Percentiles rank a stretch among this genome's conserved stretches.
These are phyloP conservation scores for Dryadomyces sulphureus DNA, from an alignment of 2,329 filamentous ascomycete species.

Conservation along the genomic window DNA sequence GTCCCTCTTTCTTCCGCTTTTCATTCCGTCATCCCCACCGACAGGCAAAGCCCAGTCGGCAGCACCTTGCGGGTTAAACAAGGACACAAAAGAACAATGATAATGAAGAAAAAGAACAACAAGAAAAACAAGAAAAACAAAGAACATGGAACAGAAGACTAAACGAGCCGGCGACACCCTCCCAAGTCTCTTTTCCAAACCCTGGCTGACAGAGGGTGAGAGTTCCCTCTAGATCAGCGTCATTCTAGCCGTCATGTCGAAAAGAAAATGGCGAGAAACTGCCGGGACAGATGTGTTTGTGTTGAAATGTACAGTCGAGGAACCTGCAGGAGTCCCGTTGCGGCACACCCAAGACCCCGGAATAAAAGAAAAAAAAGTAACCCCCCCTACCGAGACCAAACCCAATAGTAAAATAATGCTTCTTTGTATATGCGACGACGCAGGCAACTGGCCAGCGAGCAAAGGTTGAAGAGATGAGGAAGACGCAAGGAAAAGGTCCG, in stretches of 20 bases:
- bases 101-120: neutral
- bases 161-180: neutral
- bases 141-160: neutral
- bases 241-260: neutral
- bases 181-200: neutral
- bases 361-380: neutral
- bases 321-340: neutral
- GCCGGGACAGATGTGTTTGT: neutral
- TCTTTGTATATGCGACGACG: slow-evolving; percentile 3
- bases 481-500: neutral
- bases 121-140: neutral
- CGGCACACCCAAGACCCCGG: neutral
- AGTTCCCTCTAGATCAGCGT: neutral
- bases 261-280: neutral
- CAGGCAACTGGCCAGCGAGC: neutral
- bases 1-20: neutral
- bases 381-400: neutral
- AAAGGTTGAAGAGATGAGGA: slow-evolving; percentile 1
- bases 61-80: neutral
- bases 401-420: slow-evolving; percentile 1
- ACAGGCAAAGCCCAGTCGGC: neutral
- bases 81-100: neutral
- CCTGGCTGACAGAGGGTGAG: neutral
- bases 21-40: neutral
- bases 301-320: neutral